Percentiles rank a stretch among this genome's conserved stretches.
phyloP scores from a whole-genome alignment of 2,329 filamentous ascomycete species.

The Trichoderma atroviride region DNA sequence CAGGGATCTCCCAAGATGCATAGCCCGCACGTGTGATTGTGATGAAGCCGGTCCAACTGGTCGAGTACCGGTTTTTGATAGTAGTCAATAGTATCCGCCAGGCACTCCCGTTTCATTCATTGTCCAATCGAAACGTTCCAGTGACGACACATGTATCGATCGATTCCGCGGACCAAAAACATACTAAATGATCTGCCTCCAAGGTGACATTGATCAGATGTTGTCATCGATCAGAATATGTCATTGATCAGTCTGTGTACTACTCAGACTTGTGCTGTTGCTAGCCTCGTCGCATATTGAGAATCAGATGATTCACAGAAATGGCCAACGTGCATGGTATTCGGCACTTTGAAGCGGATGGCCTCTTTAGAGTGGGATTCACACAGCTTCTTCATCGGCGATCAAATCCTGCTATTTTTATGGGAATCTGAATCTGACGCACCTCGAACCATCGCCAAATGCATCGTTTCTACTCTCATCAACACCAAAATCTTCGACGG shows the following conservation, averaged over 20 bases:
- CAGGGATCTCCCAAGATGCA: not conserved
- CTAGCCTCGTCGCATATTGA: not conserved
- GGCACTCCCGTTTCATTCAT: constrained; percentile 9
- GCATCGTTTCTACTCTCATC: not conserved
- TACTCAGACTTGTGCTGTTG: not conserved
- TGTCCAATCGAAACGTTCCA: constrained; percentile 13
- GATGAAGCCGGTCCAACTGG: constrained; percentile 3
- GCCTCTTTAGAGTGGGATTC: not conserved
- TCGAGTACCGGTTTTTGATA: not conserved
- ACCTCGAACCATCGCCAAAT: not conserved
- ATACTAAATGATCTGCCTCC: not conserved
- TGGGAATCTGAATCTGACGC: not conserved
- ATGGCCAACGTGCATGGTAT: not conserved
- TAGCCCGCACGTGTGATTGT: not conserved
- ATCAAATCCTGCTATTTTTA: not conserved
- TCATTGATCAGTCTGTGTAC: not conserved
- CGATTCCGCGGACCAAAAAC: not conserved
- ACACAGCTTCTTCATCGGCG: not conserved
- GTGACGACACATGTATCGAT: constrained; percentile 22
- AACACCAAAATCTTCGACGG: not conserved
- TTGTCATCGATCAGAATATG: not conserved
- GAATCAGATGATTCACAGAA: not conserved
- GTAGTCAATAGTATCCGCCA: constrained; percentile 16
- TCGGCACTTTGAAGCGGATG: not conserved
- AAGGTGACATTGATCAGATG: not conserved